Evolutionary conservation across 148 eudicot species (phyloP), one percentile per base, ranked within the genome.

Genomic region (Rhododendron ovatum): DNA sequence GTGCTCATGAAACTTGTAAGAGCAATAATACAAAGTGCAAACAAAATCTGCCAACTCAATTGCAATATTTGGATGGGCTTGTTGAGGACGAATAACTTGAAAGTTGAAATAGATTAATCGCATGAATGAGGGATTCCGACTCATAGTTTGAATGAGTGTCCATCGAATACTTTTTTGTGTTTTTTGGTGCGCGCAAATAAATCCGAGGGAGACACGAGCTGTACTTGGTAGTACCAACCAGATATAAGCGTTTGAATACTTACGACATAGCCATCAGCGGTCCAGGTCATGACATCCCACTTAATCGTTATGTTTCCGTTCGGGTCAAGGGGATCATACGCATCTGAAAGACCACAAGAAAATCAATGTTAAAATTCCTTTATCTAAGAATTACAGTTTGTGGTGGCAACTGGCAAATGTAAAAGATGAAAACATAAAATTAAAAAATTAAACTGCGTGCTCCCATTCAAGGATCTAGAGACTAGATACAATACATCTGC

Each of bases 191-290:
- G 50, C 50, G 11, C 50, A 47, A 47, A 47, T 9, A 12, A 9
- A 9, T 12, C 15, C 0, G 39, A 3, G 50, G 28, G 30, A 30
- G 30, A 30, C 30, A 30, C 30, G 30, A 30, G 39, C 53, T 74
- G 35, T 35, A 74, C 18, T 15, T 13, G 37, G 22, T 75, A 37
- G 48, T 5, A 15, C 45, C 41, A 75, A 4, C 39, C 5, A 73
- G 71, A 53, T 15, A 9, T 22, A 76, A 59, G 81, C 48, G 24
- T 5, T 37, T 3, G 59, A 55, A 15, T 73, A 87, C 91, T 88
- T 88, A 91, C 93, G 35, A 92, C 84, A 84, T 92, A 93, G 87
- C 94, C 94, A 84, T 93, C 94, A 20, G 92, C 85, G 4, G 93
- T 91, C 96, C 94, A 93, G 37, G 53, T 55, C 3, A 91, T 69